phyloP scores from a whole-genome alignment of 2,329 filamentous ascomycete species.

The Trichoderma sp. region DNA sequence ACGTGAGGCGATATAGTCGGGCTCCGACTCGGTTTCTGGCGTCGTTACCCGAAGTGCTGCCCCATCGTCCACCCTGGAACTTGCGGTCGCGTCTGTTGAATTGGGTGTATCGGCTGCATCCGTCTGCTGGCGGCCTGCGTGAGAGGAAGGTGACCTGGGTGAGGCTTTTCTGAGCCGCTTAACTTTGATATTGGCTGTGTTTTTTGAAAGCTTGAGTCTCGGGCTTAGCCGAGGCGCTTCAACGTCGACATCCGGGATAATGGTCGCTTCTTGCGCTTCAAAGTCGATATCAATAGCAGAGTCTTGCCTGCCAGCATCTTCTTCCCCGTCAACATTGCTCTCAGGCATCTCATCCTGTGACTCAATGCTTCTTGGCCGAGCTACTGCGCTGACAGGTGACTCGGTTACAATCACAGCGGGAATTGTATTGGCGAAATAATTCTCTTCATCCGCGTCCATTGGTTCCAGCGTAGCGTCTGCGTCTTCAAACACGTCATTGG shows the following conservation, averaged over 20 bases:
- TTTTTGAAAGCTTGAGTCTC: conserved; percentile 16
- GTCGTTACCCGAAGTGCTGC: not conserved
- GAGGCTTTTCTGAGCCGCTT: conserved; percentile 14
- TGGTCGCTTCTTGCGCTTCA: not conserved
- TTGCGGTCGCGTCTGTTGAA: not conserved
- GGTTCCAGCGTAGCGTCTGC: not conserved
- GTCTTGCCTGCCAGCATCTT: not conserved
- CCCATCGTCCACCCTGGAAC: not conserved
- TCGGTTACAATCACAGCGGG: conserved; percentile 19
- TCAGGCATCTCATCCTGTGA: not conserved
- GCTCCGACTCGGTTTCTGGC: conserved; percentile 24
- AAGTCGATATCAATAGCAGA: not conserved
- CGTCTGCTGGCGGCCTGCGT: not conserved
- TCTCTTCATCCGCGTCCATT: not conserved
- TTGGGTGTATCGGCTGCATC: not conserved
- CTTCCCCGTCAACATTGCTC: not conserved
- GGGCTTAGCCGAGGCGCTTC: not conserved
- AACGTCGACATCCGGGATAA: not conserved
- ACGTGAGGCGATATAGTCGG: conserved; percentile 27
- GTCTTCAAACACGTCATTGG: not conserved
- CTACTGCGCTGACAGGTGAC: not conserved
- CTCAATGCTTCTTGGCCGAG: not conserved
- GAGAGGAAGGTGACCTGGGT: not conserved
- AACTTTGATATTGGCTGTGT: conserved; percentile 22
- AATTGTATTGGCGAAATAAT: not conserved